A percentile compares a stretch with the other conserved stretches of the same genome.
phyloP scores from a whole-genome alignment of 129 eudicot species.

The Flaveria robusta region DNA sequence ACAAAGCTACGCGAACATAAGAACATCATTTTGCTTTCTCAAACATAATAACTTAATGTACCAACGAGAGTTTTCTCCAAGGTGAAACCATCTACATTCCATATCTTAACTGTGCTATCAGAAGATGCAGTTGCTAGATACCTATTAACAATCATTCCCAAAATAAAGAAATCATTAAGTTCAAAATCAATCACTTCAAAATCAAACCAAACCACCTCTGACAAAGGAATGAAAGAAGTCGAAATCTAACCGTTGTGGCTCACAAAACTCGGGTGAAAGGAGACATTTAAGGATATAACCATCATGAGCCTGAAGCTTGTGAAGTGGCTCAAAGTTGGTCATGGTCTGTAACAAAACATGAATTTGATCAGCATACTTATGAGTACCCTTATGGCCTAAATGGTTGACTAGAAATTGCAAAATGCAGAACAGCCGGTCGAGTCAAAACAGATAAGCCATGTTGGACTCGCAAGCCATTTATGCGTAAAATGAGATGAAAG shows the following conservation, averaged over 20 bases:
- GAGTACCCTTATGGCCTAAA: no score
- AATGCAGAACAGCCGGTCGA: no score
- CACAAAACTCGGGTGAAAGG: constrained; percentile 92
- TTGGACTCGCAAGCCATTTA: no score
- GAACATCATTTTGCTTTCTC: constrained; percentile 6
- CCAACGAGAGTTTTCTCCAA: constrained; percentile 88
- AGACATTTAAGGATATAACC: constrained; percentile 98
- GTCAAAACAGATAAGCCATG: not conserved
- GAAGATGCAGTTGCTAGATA: constrained; percentile 96
- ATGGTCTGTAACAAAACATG: constrained; percentile 66
- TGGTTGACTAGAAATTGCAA: no score
- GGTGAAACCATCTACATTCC: constrained; percentile 95
- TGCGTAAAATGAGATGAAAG: no score
- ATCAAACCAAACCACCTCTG: not conserved
- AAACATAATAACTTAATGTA: constrained; percentile 29
- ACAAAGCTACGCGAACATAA: not conserved
- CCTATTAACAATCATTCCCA: constrained; percentile 40
- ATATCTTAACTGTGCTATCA: constrained; percentile 89
- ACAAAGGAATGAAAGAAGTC: not conserved
- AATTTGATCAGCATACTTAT: constrained; percentile 9
- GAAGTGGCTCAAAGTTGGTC: constrained; percentile 99
- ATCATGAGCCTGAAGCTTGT: constrained; percentile 91
- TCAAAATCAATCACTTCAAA: not conserved
- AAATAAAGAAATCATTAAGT: not conserved
- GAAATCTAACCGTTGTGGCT: constrained; percentile 70